These are phyloP conservation scores for Dendrobium officinale DNA, from an alignment of 106 monocot species.

Conservation along the genomic window DNA sequence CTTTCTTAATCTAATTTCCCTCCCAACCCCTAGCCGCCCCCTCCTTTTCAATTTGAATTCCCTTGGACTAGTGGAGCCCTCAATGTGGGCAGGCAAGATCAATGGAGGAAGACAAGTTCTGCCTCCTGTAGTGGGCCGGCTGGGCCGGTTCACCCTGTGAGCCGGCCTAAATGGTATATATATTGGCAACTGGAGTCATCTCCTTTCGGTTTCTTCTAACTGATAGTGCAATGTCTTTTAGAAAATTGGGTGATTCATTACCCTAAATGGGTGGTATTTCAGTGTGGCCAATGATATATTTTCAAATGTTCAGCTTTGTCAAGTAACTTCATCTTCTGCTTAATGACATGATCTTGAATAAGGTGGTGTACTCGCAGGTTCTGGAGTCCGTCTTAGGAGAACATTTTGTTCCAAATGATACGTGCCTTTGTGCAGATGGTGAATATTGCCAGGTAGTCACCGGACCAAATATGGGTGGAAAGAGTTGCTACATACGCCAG, in stretches of 20 bases:
- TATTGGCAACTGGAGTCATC: not conserved
- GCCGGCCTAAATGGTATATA: not conserved
- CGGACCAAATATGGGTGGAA: slow-evolving; percentile 99
- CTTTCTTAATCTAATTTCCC: too few relatives aligned
- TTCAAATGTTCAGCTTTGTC: not conserved
- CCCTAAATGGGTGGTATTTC: not conserved
- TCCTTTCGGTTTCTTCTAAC: not conserved
- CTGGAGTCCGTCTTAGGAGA: slow-evolving; percentile 61
- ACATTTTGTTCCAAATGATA: slow-evolving; percentile 97
- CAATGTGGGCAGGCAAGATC: too few relatives aligned
- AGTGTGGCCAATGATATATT: not conserved
- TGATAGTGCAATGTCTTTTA: not conserved
- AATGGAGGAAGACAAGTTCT: too few relatives aligned
- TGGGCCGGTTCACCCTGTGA: too few relatives aligned
- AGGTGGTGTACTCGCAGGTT: slow-evolving; percentile 44
- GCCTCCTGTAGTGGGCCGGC: too few relatives aligned
- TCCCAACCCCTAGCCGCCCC: too few relatives aligned
- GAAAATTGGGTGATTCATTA: not conserved
- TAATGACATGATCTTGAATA: not conserved
- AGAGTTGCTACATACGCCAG: slow-evolving; percentile 98
- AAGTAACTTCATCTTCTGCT: not conserved
- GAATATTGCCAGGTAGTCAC: slow-evolving; percentile 87
- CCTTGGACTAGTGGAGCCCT: too few relatives aligned
- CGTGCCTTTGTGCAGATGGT: slow-evolving; percentile 46
- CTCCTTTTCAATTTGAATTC: too few relatives aligned